Evolutionary conservation across 192 early-diverging fungal species (phyloP).

Genomic region (Podila verticillata): DNA sequence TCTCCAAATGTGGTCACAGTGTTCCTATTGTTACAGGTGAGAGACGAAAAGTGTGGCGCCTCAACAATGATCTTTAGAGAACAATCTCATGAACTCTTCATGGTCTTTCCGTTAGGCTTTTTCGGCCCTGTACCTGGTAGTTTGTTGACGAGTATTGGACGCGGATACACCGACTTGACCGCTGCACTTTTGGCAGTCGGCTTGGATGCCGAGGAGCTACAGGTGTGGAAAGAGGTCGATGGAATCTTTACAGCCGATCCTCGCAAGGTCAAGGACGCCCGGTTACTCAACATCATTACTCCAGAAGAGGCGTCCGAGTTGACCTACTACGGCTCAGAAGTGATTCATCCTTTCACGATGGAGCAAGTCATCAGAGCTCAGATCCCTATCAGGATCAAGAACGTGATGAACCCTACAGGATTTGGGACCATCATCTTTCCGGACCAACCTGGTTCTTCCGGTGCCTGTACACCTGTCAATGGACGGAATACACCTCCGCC

Average conservation of each 20-base stretch:
- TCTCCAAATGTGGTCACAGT: constrained; percentile 64
- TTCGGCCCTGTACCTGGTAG: constrained; percentile 95
- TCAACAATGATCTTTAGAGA: neutral
- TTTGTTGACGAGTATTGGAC: constrained; percentile 89
- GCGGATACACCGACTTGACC: constrained; percentile 97
- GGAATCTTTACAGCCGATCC: constrained; percentile 99
- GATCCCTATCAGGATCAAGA: constrained; percentile 99
- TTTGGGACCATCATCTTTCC: constrained; percentile 93
- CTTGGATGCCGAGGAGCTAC: constrained; percentile 88
- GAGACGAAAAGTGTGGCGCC: neutral
- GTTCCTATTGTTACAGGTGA: constrained; percentile 90
- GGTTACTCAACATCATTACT: constrained; percentile 88
- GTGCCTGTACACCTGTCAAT: constrained; percentile 54
- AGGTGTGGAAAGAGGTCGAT: constrained; percentile 99
- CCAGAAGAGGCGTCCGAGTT: constrained; percentile 98
- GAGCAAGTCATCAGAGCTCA: constrained; percentile 95
- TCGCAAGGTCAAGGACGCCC: constrained; percentile 89
- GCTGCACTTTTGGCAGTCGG: constrained; percentile 95
- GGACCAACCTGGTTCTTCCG: constrained; percentile 62
- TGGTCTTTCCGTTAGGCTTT: constrained; percentile 65
- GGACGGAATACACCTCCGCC: constrained; percentile 58
- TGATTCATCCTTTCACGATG: constrained; percentile 99
- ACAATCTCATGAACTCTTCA: neutral
- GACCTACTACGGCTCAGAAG: constrained; percentile 94
- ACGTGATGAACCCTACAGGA: constrained; percentile 92